Conservation (phyloP, 2,329 filamentous ascomycete genomes). For the Ramichloridium luteum region DNA sequence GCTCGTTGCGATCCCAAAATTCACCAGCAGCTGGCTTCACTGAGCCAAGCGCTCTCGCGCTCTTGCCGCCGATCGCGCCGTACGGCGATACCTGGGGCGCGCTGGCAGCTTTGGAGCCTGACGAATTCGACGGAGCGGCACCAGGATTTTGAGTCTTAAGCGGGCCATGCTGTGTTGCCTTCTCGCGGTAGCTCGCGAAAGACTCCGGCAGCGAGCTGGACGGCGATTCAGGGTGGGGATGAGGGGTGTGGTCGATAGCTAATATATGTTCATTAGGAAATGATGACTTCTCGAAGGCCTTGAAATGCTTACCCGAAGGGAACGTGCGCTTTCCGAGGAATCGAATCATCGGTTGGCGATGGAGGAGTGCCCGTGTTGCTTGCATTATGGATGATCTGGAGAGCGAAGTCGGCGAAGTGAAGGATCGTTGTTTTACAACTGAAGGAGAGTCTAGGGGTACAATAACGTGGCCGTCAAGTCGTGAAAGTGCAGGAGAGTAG, state of each 20-base stretch:
- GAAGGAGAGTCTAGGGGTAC: too few relatives aligned
- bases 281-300: too few relatives aligned
- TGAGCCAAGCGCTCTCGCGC: slow-evolving; percentile 61
- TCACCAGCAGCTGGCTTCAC: slow-evolving; percentile 59
- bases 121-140: slow-evolving; percentile 5
- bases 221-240: slow-evolving; percentile 61
- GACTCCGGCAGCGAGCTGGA: slow-evolving; percentile 51
- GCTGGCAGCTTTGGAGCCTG: slow-evolving; percentile 2
- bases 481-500: too few relatives aligned
- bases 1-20: slow-evolving; percentile 79
- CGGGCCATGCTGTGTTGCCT: slow-evolving; percentile 66
- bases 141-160: slow-evolving; percentile 32
- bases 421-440: too few relatives aligned
- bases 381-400: too few relatives aligned
- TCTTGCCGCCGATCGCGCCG: slow-evolving; percentile 43
- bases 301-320: slow-evolving; percentile 31
- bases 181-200: slow-evolving; percentile 67
- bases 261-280: too few relatives aligned
- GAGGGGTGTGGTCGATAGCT: slow-evolving; percentile 65
- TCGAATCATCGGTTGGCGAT: slow-evolving; percentile 39
- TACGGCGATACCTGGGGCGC: slow-evolving; percentile 17
- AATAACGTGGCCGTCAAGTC: too few relatives aligned
- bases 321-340: slow-evolving; percentile 38
- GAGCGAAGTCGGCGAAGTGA: too few relatives aligned
- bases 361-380: slow-evolving; percentile 34